A percentile compares a stretch with the other conserved stretches of the same genome.
These are phyloP conservation scores for Epichloe gansuensis DNA, from an alignment of 2,329 filamentous ascomycete species.

Conservation along the genomic window DNA sequence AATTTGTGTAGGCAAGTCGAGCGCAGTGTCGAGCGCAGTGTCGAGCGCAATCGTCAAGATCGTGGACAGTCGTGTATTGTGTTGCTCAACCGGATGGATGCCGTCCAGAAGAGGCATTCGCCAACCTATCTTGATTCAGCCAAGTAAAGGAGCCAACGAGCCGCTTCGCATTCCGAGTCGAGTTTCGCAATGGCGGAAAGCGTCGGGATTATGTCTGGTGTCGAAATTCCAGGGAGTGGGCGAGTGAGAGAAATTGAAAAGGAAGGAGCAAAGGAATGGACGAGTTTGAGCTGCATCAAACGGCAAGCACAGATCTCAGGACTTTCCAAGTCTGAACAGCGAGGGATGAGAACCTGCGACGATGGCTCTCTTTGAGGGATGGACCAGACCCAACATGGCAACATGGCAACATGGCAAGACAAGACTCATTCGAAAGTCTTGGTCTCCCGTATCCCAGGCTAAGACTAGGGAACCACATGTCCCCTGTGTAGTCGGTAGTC, in stretches of 20 bases:
- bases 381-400: too few relatives aligned
- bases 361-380: too few relatives aligned
- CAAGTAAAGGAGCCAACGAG: not conserved
- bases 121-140: not conserved
- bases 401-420: too few relatives aligned
- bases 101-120: not conserved
- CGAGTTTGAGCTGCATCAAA: not conserved
- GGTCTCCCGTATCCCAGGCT: too few relatives aligned
- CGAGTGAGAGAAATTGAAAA: not conserved
- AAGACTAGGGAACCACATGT: too few relatives aligned
- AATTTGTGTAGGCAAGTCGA: too few relatives aligned
- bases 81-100: not conserved
- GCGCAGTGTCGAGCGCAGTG: too few relatives aligned
- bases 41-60: not conserved
- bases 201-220: not conserved
- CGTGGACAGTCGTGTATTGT: not conserved
- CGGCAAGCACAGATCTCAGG: not conserved
- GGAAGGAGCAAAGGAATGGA: slow-evolving; percentile 1
- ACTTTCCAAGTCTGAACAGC: too few relatives aligned
- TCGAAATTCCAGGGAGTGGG: not conserved
- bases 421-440: too few relatives aligned
- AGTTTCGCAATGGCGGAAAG: not conserved
- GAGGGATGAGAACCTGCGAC: too few relatives aligned
- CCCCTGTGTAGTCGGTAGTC: too few relatives aligned
- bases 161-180: not conserved